Evolutionary conservation across 1,284 basidiomycete genomes (phyloP).

Genomic region (Cryptococcus jaspeensis): DNA sequence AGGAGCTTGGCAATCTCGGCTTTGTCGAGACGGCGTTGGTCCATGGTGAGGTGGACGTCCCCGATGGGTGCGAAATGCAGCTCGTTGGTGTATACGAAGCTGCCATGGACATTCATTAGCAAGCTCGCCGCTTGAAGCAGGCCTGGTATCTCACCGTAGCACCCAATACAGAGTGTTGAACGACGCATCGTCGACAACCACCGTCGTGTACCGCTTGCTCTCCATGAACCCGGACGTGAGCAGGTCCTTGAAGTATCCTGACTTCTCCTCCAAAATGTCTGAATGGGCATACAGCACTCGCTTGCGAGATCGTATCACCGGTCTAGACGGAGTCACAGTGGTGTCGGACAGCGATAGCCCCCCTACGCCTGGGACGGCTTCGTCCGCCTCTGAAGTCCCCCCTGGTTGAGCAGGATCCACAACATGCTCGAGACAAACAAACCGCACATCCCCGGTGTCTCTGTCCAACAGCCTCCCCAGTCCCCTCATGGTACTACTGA

Average conservation of each 20-base stretch:
- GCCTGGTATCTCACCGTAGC: constrained; percentile 44
- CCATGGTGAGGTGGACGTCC: constrained; percentile 43
- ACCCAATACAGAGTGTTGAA: constrained; percentile 81
- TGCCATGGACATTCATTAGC: constrained; percentile 30
- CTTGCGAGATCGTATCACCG: constrained; percentile 21
- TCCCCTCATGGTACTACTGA: constrained; percentile 62
- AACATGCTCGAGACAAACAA: constrained; percentile 66
- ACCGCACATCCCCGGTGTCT: constrained; percentile 60
- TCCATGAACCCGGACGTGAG: constrained; percentile 70
- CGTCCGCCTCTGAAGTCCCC: neutral
- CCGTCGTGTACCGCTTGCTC: constrained; percentile 38
- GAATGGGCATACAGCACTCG: constrained; percentile 73
- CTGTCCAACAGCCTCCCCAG: constrained; percentile 49
- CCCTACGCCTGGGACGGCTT: neutral
- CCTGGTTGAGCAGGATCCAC: constrained; percentile 25
- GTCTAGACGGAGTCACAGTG: neutral
- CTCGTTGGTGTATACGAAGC: constrained; percentile 72
- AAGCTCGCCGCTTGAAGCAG: neutral
- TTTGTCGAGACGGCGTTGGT: constrained; percentile 24
- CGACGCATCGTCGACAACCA: constrained; percentile 73
- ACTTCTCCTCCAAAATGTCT: constrained; percentile 67
- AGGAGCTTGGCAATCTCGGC: constrained; percentile 56
- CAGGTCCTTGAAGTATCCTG: constrained; percentile 79
- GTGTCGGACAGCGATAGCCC: too few relatives aligned
- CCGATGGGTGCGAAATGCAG: constrained; percentile 57